A percentile compares a stretch with the other conserved stretches of the same genome.
These are phyloP conservation scores for Ceratobasidium sp. DNA, from an alignment of 1,284 basidiomycete genomes.

Conservation along the genomic window DNA sequence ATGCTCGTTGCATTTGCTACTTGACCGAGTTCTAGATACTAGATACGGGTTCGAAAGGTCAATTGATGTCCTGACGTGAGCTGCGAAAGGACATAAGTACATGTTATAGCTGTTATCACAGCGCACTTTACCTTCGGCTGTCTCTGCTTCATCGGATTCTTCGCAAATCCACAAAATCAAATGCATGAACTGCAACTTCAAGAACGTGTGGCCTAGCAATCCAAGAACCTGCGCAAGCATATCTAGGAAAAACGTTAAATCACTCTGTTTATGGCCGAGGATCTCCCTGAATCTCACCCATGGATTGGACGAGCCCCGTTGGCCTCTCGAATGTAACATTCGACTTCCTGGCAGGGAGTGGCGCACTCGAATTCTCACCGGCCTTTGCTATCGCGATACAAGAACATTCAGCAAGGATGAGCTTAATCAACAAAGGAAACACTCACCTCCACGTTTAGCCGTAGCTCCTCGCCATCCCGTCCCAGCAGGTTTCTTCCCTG, in stretches of 20 bases:
- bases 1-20: constrained; percentile 73
- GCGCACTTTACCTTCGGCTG: constrained; percentile 67
- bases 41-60: constrained; percentile 81
- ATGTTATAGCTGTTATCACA: constrained; percentile 2
- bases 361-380: constrained; percentile 22
- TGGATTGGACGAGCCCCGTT: constrained; percentile 58
- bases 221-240: constrained; percentile 77
- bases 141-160: constrained; percentile 61
- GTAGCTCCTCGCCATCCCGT: too few relatives aligned
- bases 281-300: too few relatives aligned
- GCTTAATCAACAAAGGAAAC: neutral
- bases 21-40: constrained; percentile 75
- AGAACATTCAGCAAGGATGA: constrained; percentile 8
- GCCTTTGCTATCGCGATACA: constrained; percentile 48
- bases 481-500: too few relatives aligned
- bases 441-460: constrained; percentile 43
- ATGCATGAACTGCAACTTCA: constrained; percentile 61
- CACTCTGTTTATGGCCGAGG: too few relatives aligned
- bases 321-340: constrained; percentile 64
- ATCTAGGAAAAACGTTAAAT: constrained; percentile 59
- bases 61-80: constrained; percentile 73
- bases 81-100: constrained; percentile 59
- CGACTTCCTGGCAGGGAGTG: constrained; percentile 45
- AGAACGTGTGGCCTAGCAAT: constrained; percentile 65
- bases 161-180: constrained; percentile 70